Evolutionary conservation across 2,329 filamentous ascomycete species (phyloP).

Genomic region (Penicillium sp.): DNA sequence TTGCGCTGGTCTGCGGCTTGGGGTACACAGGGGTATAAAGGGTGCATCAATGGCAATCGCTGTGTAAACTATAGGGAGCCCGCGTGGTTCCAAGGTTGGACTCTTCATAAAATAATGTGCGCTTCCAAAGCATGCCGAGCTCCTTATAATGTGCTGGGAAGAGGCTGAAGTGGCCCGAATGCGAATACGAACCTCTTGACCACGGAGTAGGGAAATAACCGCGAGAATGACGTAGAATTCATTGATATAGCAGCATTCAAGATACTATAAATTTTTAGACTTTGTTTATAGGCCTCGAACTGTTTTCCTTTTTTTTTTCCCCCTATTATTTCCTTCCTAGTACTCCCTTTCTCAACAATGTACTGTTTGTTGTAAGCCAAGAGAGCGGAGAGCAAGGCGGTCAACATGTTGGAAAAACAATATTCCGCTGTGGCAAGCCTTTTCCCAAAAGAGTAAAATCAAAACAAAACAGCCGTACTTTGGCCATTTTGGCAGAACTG

Average conservation of each 20-base stretch:
- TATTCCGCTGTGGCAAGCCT: conserved; percentile 2
- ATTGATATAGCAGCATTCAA: background rate
- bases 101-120: background rate
- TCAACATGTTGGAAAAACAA: background rate
- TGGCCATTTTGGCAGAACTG: background rate
- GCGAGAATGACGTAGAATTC: background rate
- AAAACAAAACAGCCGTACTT: conserved; percentile 30
- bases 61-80: background rate
- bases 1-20: background rate
- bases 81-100: background rate
- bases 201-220: background rate
- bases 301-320: no score
- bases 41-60: background rate
- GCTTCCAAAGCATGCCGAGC: background rate
- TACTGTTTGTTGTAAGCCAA: no score
- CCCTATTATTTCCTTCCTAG: background rate
- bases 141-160: background rate
- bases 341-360: background rate
- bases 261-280: background rate
- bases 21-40: background rate
- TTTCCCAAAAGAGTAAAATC: conserved; percentile 26
- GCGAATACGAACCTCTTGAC: background rate
- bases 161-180: background rate
- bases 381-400: background rate
- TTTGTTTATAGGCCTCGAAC: background rate